Base-by-base conservation (phyloP, 345 rosid species). In the Erucastrum elatum region DNA sequence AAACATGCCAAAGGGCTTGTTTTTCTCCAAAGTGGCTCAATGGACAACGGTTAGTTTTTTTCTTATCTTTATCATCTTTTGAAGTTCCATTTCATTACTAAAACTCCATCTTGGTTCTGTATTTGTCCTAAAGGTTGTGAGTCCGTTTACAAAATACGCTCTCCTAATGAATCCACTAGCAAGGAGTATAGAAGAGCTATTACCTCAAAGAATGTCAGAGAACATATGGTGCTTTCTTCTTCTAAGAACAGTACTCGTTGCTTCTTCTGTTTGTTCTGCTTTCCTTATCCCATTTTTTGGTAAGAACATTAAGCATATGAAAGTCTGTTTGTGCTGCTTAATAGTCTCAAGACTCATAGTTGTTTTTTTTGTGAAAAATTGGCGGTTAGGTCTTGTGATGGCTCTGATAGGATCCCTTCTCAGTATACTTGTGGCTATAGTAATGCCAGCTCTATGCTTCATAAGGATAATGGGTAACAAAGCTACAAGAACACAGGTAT, bases 131-230 rank as follows among this genome's bases (percentile, higher is more conserved):
- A 88, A 94, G 98, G 97, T 92, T 74, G 82, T 89, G 82, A 94
- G 75, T 83, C 98, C 98, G n/a, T 87, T 94, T 67, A 92, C 97
- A 8, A 94, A 94, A 87, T 92, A 89, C 77, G 95, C 95, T 30
- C 81, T 94, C 63, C 68, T 94, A 80, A 87, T 94, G 91, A 90
- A 86, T 74, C 98, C 98, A 13, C 80, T 94, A 58, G 98, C 93
- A 13, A 88, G 95, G 81, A 71, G 98, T 78, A 88, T 94, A 81
- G 98, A 94, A 84, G 98, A 94, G 84, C 84, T 94, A 37, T 81
- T 94, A 82, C 98, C 97, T 0, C 61, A 44, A 62, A 58, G 84
- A 76, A 58, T 90, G 66, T 44, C 90, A 6, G 87, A 81, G 72
- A 90, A 72, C 74, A 16, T 77, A 62, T 87, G 88, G 91, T 85